Base-by-base conservation (phyloP, 306 rosid species). In the Lathyrus tuberosus region DNA sequence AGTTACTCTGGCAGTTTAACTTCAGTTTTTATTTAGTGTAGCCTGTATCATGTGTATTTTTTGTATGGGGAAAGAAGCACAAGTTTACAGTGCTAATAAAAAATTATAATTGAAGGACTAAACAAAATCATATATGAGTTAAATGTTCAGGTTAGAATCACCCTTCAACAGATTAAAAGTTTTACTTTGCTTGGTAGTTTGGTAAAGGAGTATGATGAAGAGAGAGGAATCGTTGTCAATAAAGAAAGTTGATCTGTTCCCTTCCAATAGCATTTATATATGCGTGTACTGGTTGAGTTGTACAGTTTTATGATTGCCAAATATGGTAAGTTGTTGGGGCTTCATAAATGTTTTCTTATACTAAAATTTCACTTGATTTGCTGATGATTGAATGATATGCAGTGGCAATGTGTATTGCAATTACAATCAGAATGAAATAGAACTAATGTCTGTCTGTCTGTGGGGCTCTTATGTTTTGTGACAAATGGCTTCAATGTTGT, bases 1-100 rank as follows among this genome's bases (percentile, higher is more conserved):
- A 18, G 79, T 69, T 62, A 44, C 33, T 75, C 24, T 46, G 59
- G 16, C 56, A 66, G 44, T 72, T 82, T 82, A 64, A 69, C 38
- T 71, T 54, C 28, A 46, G 62, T 48, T 67, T 18, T 46, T 31
- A 52, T n/a, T 46, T 31, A 52, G 33, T 61, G 76, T 70, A 66
- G 41, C 73, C 46, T 66, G 56, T 56, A 61, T 37, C 61, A 6
- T 75, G 78, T 78, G 53, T 70, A 51, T 56, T 65, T n/a, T n/a
- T 69, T 59, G 22, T 67, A 37, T 65, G 59, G 64, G n/a, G 14
- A 37, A 58, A 64, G 62, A 26, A 26, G 38, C 41, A 57, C 30
- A n/a, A 72, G 58, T 46, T 71, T 14, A 53, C 22, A 43, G 66
- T 62, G 16, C 46, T 66, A 68, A 68, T 48, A 17, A 48, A 33